phyloP scores from a whole-genome alignment of 345 rosid genomes.

The Hirschfeldia incana region DNA sequence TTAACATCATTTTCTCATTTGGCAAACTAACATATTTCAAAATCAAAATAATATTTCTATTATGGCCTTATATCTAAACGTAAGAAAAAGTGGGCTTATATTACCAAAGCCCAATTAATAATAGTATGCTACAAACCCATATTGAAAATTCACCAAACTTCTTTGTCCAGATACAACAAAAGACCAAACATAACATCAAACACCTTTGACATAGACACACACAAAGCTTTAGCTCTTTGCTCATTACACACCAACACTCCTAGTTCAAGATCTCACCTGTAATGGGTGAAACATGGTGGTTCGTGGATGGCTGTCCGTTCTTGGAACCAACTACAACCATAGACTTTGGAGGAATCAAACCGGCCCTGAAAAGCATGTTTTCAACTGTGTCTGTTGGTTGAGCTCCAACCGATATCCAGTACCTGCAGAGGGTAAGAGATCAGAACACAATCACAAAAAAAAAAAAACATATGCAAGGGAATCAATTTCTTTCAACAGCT shows the following conservation, averaged over 20 bases:
- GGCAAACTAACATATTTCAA: neutral
- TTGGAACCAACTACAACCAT: constrained; percentile 71
- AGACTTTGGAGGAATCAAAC: constrained; percentile 77
- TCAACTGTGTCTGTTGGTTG: constrained; percentile 85
- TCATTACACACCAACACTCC: constrained; percentile 16
- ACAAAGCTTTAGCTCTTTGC: constrained; percentile 8
- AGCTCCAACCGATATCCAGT: constrained; percentile 97
- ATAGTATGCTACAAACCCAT: neutral
- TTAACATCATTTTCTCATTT: neutral
- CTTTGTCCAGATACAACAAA: neutral
- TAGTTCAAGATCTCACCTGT: constrained; percentile 58
- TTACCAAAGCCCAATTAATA: neutral
- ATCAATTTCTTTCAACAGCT: neutral
- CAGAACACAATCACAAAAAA: neutral
- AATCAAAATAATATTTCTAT: neutral
- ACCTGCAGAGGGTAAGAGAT: constrained; percentile 43
- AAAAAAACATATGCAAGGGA: neutral
- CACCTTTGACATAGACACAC: neutral
- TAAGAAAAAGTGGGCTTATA: neutral
- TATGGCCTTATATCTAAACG: neutral
- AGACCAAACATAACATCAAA: neutral
- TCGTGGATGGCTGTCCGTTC: constrained; percentile 60
- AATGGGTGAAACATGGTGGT: constrained; percentile 66
- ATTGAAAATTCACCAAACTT: neutral
- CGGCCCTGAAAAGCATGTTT: constrained; percentile 74